These are phyloP conservation scores for Aspergillus avenaceus DNA, from an alignment of 495 filamentous ascomycete genomes.

Conservation along the genomic window DNA sequence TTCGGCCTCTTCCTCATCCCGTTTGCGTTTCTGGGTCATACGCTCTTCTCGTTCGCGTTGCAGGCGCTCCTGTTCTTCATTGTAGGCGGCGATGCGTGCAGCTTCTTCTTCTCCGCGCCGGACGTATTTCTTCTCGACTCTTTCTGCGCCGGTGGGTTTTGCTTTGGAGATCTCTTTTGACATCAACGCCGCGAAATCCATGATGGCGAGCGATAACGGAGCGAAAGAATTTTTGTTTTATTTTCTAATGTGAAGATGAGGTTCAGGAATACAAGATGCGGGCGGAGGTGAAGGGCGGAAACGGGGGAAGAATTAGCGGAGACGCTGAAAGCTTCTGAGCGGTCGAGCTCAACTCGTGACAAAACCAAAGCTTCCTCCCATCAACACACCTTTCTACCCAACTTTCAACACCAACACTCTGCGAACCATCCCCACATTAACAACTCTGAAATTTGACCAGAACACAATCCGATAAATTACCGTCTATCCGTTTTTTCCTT, in stretches of 20 bases:
- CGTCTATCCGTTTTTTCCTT: too few species aligned
- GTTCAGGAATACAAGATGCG: not conserved
- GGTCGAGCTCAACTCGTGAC: constrained; percentile 5
- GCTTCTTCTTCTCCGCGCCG: constrained; percentile 85
- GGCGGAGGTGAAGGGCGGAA: not conserved
- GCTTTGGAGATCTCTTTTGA: constrained; percentile 80
- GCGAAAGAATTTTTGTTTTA: not conserved
- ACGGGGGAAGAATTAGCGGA: too few species aligned
- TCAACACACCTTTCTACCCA: not conserved
- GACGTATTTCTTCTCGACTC: constrained; percentile 67
- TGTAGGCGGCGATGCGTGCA: constrained; percentile 74
- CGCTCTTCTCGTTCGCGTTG: constrained; percentile 64
- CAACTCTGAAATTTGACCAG: not conserved
- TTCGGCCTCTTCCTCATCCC: constrained; percentile 79
- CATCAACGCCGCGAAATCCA: constrained; percentile 96
- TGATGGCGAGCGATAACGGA: constrained; percentile 32
- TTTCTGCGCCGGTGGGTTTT: constrained; percentile 41
- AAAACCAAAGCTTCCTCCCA: not conserved
- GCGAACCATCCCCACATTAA: too few species aligned
- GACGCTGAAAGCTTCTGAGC: not conserved
- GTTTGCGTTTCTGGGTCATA: constrained; percentile 72
- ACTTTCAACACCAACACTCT: not conserved
- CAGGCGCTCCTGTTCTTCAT: constrained; percentile 67
- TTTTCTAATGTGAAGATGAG: not conserved
- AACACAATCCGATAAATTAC: too few species aligned